Base-by-base conservation (phyloP, 352 stramenopile genomes). In the Pythium scleroteichum region DNA sequence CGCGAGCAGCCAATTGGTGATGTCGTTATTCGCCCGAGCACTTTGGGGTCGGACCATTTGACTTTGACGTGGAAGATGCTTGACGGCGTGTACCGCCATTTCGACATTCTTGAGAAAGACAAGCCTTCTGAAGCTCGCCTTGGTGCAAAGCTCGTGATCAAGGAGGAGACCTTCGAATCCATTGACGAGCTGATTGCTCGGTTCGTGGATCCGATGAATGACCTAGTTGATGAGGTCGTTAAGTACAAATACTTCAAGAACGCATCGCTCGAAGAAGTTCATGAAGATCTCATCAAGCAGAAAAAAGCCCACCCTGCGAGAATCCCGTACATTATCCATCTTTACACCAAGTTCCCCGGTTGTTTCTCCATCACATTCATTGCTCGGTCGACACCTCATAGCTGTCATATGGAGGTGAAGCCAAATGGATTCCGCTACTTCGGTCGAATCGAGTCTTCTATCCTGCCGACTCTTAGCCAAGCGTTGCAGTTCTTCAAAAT, bases 301-400 rank as follows among this genome's bases (percentile, higher is more conserved):
- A 96, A 96, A 69, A 94, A 94, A 44, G 87, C 82, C 39, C 80
- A 94, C 52, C 85, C 87, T 20, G 83, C 79, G 29, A 73, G 82
- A 52, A 93, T 96, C 48, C 87, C 87, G 27, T 96, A 94, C 66
- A 80, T 83, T 17, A 60, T 96, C 17, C 87, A 96, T 64, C 29
- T 94, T 64, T 96, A 94, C 62, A 87, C 56, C 58, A 92, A 92
- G 62, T 96, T 94, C 49, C 87, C 87, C 0, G 87, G 87, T 5
- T 96, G 87, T 66, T 96, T 96, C 54, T 96, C 87, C 48, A 92
- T 96, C 68, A 91, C 87, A 59, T 96, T 92, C 62, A 82, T 96
- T 45, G 87, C 85, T 10, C 85, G 85, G 24, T 79, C 83, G 68
- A 94, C 85, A 17, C 84, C 87, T 24, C 85, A 87, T 50, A 93